Evolutionary conservation across 441 rosid species (phyloP).

Genomic region (Biscutella laevigata): DNA sequence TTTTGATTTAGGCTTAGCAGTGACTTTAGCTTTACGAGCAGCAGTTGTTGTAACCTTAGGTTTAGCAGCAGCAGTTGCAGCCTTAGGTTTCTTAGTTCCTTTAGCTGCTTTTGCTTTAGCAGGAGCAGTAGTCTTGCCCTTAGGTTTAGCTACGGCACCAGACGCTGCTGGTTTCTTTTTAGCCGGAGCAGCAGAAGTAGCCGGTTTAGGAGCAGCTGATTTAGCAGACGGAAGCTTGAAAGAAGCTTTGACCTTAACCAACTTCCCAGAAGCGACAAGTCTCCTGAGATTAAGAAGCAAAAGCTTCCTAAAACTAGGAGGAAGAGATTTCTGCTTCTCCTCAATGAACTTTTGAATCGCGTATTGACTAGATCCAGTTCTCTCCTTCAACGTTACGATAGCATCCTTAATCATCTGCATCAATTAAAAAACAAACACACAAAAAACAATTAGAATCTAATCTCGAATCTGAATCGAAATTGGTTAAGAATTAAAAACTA

Average conservation of each 20-base stretch:
- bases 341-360: conserved; percentile 78
- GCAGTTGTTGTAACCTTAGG: conserved; percentile 22
- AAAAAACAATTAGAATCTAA: not conserved
- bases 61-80: conserved; percentile 22
- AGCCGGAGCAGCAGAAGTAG: conserved; percentile 29
- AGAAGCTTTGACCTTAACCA: conserved; percentile 69
- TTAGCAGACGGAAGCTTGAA: conserved; percentile 48
- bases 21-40: conserved; percentile 29
- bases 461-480: not conserved
- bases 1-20: conserved; percentile 29
- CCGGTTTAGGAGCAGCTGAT: conserved; percentile 31
- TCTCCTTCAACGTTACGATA: conserved; percentile 67
- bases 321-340: conserved; percentile 66
- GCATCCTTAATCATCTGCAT: conserved; percentile 77
- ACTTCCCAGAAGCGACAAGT: conserved; percentile 58
- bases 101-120: conserved; percentile 29
- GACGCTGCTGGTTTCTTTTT: conserved; percentile 31
- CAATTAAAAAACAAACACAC: too few relatives aligned
- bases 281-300: conserved; percentile 55
- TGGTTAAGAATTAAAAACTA: not conserved
- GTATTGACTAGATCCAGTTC: conserved; percentile 78
- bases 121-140: conserved; percentile 24
- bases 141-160: conserved; percentile 30
- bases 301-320: conserved; percentile 58
- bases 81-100: conserved; percentile 23